Evolutionary conservation across 768 basidiomycete genomes (phyloP).

Genomic region (Asterophora lycoperdoides): DNA sequence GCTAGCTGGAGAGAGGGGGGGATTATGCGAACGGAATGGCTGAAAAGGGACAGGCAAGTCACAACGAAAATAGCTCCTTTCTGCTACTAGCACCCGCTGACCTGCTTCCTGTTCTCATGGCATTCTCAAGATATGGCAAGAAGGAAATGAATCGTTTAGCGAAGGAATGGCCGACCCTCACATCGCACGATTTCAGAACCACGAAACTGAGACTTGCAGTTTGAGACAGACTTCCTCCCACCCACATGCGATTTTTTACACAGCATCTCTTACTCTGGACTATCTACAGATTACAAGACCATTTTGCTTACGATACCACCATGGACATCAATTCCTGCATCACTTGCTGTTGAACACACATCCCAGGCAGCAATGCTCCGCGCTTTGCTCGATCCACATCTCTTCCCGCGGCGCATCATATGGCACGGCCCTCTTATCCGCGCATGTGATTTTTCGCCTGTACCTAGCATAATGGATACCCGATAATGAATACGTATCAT

Average conservation of each 20-base stretch:
- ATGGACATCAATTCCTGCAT: constrained; percentile 6
- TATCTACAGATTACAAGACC: background rate
- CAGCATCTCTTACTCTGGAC: background rate
- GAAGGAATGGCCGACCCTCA: constrained; percentile 45
- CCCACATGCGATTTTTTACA: background rate
- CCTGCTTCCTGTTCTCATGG: constrained; percentile 2
- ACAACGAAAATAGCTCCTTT: constrained; percentile 7
- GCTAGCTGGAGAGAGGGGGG: constrained; percentile 54
- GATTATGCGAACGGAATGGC: constrained; percentile 50
- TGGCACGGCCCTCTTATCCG: constrained; percentile 14
- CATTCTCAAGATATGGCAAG: constrained; percentile 45
- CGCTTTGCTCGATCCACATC: constrained; percentile 13
- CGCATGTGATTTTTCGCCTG: constrained; percentile 9
- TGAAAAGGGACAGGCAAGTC: constrained; percentile 49
- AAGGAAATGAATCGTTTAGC: constrained; percentile 49
- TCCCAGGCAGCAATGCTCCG: constrained; percentile 3
- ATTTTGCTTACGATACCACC: background rate
- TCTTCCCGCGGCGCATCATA: constrained; percentile 14
- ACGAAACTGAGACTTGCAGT: constrained; percentile 55
- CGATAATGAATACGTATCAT: constrained; percentile 9
- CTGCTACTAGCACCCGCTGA: background rate
- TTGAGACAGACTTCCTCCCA: constrained; percentile 22
- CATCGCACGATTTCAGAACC: constrained; percentile 46
- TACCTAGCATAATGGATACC: constrained; percentile 6
- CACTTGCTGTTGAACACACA: constrained; percentile 5